Conservation (phyloP, 768 basidiomycete genomes). For the Termitomyces sp. region DNA sequence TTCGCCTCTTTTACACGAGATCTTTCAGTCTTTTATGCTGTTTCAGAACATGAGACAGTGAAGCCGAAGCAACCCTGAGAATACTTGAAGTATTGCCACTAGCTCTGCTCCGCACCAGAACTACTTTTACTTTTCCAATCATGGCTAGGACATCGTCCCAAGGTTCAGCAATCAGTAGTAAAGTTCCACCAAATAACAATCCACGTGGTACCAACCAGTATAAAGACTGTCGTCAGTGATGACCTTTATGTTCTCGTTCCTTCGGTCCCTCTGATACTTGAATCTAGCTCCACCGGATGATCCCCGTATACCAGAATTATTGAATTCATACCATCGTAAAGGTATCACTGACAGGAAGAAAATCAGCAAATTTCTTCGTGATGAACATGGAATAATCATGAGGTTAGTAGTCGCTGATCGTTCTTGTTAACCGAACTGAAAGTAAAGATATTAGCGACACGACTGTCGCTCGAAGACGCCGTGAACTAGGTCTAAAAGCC, state of each 20-base stretch:
- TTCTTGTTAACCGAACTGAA: not conserved
- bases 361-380: constrained; percentile 5
- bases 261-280: not conserved
- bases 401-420: constrained; percentile 16
- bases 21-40: not conserved
- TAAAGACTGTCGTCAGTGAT: constrained; percentile 7
- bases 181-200: constrained; percentile 4
- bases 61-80: not conserved
- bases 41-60: not conserved
- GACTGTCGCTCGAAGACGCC: constrained; percentile 22
- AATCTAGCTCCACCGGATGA: constrained; percentile 6
- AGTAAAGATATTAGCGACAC: constrained; percentile 14
- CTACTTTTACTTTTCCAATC: not conserved
- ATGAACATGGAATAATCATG: constrained; percentile 14
- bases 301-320: constrained; percentile 4
- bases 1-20: not conserved
- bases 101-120: too few relatives aligned
- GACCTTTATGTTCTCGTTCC: not conserved
- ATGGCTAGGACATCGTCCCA: not conserved
- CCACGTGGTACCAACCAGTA: constrained; percentile 10
- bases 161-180: not conserved
- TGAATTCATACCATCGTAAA: constrained; percentile 7
- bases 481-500: constrained; percentile 21
- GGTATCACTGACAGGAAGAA: constrained; percentile 8
- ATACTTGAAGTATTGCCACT: too few relatives aligned